Evolutionary conservation across 2,329 filamentous ascomycete genomes (phyloP).

Genomic region (Beauveria asiatica): DNA sequence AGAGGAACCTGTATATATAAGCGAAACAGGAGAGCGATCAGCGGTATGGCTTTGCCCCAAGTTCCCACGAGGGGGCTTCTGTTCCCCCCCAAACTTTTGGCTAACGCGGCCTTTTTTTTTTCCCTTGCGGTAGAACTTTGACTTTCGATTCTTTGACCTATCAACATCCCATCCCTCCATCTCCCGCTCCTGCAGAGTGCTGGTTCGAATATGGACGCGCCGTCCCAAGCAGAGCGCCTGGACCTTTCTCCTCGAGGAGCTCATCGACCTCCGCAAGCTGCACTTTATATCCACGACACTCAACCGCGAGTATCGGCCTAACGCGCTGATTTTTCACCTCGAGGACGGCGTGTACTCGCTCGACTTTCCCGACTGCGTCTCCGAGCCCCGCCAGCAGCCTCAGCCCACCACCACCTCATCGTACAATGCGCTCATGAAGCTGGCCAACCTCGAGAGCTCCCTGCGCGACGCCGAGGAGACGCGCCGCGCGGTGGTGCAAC

Average conservation of each 20-base stretch:
- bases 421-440: conserved; percentile 79
- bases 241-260: conserved; percentile 61
- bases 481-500: conserved; percentile 61
- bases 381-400: conserved; percentile 37
- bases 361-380: conserved; percentile 49
- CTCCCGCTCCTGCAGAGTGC: conserved; percentile 56
- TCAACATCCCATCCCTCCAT: conserved; percentile 51
- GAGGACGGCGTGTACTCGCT: conserved; percentile 79
- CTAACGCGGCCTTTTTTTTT: conserved; percentile 7
- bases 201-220: conserved; percentile 66
- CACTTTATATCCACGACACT: conserved; percentile 70
- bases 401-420: conserved; percentile 58
- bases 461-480: conserved; percentile 83
- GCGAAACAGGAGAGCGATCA: conserved; percentile 69
- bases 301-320: conserved; percentile 65
- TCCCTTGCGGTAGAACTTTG: conserved; percentile 56
- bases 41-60: conserved; percentile 38
- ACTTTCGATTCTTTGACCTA: conserved; percentile 78
- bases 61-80: too few relatives aligned
- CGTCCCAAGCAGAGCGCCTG: conserved; percentile 42
- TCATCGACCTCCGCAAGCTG: conserved; percentile 61
- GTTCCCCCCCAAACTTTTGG: not conserved
- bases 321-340: conserved; percentile 79
- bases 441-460: conserved; percentile 82
- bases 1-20: conserved; percentile 74